phyloP scores from a whole-genome alignment of 2,329 filamentous ascomycete genomes.

The Cladosporium cucumerinum region DNA sequence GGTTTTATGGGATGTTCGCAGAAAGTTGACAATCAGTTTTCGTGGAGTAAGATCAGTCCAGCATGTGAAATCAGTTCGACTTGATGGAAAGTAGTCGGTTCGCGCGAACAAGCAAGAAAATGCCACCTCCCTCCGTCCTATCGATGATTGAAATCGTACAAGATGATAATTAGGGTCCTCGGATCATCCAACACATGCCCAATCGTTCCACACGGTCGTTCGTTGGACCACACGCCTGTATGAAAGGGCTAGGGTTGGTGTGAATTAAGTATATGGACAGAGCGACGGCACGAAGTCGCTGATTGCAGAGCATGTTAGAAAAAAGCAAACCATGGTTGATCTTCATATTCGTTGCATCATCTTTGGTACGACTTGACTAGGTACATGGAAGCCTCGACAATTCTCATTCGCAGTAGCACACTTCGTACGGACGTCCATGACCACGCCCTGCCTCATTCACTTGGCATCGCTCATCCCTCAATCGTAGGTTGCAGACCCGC shows the following conservation, averaged over 20 bases:
- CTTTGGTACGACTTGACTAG: neutral
- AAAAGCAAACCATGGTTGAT: neutral
- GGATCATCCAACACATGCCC: neutral
- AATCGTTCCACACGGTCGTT: neutral
- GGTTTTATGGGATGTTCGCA: too few relatives aligned
- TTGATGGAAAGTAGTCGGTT: too few relatives aligned
- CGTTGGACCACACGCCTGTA: neutral
- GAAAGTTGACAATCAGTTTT: too few relatives aligned
- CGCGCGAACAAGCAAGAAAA: too few relatives aligned
- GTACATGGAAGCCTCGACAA: neutral
- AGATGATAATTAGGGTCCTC: neutral
- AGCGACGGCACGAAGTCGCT: neutral
- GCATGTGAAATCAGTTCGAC: too few relatives aligned
- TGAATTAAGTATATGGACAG: rapidly evolving
- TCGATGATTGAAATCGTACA: neutral
- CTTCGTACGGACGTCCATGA: too few relatives aligned
- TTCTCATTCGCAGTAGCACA: neutral
- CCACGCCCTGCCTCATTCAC: too few relatives aligned
- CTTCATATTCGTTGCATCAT: neutral
- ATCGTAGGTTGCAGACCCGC: neutral
- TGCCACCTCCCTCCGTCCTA: neutral
- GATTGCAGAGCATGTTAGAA: neutral
- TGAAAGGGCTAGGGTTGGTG: neutral
- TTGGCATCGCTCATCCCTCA: neutral
- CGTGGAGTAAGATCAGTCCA: too few relatives aligned